phyloP scores from a whole-genome alignment of 306 rosid species.

The Lupinus albus region DNA sequence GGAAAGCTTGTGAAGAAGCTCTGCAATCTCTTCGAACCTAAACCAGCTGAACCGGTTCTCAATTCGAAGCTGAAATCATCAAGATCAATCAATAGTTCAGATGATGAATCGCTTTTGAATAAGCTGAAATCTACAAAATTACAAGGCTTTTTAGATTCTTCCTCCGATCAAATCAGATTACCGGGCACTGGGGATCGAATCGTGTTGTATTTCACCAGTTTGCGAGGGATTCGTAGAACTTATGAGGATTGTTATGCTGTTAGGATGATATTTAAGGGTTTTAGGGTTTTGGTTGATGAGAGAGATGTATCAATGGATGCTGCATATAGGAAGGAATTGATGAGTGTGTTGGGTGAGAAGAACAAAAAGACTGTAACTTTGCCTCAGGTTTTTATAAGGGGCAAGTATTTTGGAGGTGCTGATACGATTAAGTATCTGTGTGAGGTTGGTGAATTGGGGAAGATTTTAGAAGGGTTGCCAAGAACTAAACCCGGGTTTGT shows the following conservation, averaged over 20 bases:
- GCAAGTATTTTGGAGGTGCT: constrained; percentile 79
- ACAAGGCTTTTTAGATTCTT: not conserved
- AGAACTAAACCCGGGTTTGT: constrained; percentile 62
- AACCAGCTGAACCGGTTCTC: constrained; percentile 30
- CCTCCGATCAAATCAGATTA: constrained; percentile 41
- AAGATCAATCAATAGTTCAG: constrained; percentile 49
- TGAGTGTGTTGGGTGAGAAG: constrained; percentile 63
- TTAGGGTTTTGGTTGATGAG: constrained; percentile 92
- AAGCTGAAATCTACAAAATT: not conserved
- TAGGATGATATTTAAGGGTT: constrained; percentile 73
- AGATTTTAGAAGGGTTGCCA: constrained; percentile 72
- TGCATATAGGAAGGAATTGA: constrained; percentile 67
- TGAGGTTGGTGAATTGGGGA: constrained; percentile 74
- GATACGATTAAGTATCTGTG: constrained; percentile 75
- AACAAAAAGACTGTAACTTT: constrained; percentile 48
- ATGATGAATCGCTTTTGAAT: constrained; percentile 8
- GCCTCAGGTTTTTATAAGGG: constrained; percentile 80
- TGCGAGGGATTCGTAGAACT: constrained; percentile 84
- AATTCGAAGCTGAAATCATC: constrained; percentile 43
- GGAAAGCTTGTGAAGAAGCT: constrained; percentile 67
- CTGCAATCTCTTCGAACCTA: constrained; percentile 53
- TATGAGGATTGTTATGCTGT: constrained; percentile 91
- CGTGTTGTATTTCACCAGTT: constrained; percentile 78
- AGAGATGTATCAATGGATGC: constrained; percentile 86
- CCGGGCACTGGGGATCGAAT: constrained; percentile 76